These are phyloP conservation scores for Boletus bicolor DNA, from an alignment of 768 basidiomycete species.

Conservation along the genomic window DNA sequence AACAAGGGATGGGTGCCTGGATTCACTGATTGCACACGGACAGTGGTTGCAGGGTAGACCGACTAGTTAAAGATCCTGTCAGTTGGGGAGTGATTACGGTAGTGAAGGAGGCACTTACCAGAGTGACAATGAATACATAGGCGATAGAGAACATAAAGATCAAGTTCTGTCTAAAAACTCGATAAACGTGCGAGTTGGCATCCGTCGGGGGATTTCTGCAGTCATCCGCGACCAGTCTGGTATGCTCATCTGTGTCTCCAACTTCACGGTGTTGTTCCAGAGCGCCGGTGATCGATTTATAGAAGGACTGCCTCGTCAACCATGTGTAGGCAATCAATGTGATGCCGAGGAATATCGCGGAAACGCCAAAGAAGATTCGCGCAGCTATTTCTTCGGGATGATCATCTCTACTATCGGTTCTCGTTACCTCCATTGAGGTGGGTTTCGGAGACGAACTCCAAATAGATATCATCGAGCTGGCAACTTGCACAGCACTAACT, in stretches of 20 bases:
- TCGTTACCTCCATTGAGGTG: constrained; percentile 12
- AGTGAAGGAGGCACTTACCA: constrained; percentile 47
- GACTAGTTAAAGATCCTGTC: constrained; percentile 45
- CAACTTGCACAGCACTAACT: constrained; percentile 72
- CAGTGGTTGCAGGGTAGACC: constrained; percentile 84
- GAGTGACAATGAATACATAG: constrained; percentile 74
- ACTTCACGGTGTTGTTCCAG: constrained; percentile 39
- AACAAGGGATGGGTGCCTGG: constrained; percentile 71
- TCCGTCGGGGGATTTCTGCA: constrained; percentile 24
- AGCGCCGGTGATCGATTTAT: constrained; percentile 50
- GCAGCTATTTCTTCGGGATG: constrained; percentile 67
- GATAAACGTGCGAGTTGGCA: constrained; percentile 43
- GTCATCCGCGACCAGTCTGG: constrained; percentile 35
- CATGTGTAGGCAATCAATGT: constrained; percentile 53
- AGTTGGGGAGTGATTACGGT: background rate
- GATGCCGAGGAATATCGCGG: constrained; percentile 59
- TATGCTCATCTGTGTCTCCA: constrained; percentile 26
- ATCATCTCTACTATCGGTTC: constrained; percentile 29
- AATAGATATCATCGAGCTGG: constrained; percentile 59
- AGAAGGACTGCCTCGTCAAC: constrained; percentile 57
- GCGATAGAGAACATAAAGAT: constrained; percentile 69
- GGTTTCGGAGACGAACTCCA: constrained; percentile 38
- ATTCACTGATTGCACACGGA: constrained; percentile 67
- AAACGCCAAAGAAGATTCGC: constrained; percentile 68
- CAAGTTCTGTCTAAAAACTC: constrained; percentile 61